Conservation (phyloP, 306 rosid genomes). For the Sechiopsis laciniata region DNA sequence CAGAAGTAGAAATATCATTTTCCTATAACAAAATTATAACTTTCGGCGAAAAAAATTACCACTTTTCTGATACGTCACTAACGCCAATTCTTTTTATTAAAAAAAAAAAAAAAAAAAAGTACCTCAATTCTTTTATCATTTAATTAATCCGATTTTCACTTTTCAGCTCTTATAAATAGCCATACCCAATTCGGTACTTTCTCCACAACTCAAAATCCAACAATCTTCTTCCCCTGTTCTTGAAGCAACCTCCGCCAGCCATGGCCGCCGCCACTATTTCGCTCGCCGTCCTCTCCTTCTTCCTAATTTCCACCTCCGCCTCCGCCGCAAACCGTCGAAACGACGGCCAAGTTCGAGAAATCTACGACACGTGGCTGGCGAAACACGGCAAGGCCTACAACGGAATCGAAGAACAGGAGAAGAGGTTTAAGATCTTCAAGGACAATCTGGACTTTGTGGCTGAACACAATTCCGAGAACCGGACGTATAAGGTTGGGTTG, state of each 20-base stretch:
- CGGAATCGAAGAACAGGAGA: conserved; percentile 56
- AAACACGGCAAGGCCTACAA: conserved; percentile 56
- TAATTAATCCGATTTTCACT: too few relatives aligned
- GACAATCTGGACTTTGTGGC: conserved; percentile 62
- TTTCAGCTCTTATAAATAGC: too few relatives aligned
- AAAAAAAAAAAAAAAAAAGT: too few relatives aligned
- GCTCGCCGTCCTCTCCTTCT: background rate
- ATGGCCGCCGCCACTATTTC: background rate
- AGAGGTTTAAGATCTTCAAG: conserved; percentile 62
- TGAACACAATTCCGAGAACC: conserved; percentile 52
- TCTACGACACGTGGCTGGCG: conserved; percentile 60
- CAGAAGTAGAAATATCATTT: too few relatives aligned
- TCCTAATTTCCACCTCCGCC: background rate
- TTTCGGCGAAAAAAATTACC: background rate
- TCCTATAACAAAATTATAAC: background rate
- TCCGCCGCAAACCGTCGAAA: conserved; percentile 10
- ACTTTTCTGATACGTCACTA: background rate
- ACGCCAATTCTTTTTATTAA: background rate
- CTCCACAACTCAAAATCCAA: too few relatives aligned
- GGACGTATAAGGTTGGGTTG: conserved; percentile 63
- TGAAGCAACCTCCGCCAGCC: background rate
- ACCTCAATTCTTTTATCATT: background rate
- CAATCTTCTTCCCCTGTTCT: background rate
- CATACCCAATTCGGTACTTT: too few relatives aligned
- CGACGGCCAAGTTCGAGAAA: conserved; percentile 43